These are phyloP conservation scores for Leishmania major DNA, from an alignment of 208 protist genomes.

Conservation along the genomic window DNA sequence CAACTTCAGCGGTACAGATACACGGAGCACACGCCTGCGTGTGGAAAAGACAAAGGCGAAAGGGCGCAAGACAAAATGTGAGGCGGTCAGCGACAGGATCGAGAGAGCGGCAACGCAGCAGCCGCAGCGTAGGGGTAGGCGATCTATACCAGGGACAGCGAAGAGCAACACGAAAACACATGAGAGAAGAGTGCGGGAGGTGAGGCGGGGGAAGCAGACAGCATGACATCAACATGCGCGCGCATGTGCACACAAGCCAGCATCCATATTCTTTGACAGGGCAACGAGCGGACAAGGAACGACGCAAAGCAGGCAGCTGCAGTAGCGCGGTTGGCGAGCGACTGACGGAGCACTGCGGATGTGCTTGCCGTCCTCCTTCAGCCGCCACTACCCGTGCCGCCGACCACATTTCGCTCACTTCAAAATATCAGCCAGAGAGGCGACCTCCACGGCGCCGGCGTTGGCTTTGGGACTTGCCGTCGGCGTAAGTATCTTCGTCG, in stretches of 20 bases:
- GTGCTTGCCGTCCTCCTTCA: neutral
- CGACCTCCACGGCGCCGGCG: constrained; percentile 51
- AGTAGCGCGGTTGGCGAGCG: neutral
- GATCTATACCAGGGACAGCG: neutral
- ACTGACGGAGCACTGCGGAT: neutral
- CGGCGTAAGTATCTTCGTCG: constrained; percentile 27
- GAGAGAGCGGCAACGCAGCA: neutral
- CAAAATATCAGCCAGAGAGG: constrained; percentile 64
- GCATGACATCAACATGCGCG: neutral
- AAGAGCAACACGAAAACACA: neutral
- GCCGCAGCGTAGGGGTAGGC: neutral
- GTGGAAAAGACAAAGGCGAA: neutral
- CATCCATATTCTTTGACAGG: neutral
- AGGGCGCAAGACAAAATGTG: neutral
- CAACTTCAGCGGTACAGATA: neutral
- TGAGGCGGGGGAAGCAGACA: neutral
- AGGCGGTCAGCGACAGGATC: neutral
- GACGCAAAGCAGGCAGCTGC: neutral
- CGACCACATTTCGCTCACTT: constrained; percentile 12
- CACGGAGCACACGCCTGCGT: neutral
- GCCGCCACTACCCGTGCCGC: neutral
- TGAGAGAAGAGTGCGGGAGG: neutral
- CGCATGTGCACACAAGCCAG: neutral
- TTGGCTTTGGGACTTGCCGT: constrained; percentile 15
- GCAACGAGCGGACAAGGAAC: neutral